Evolutionary conservation across 1,284 basidiomycete species (phyloP).

Genomic region (Sanghuangporus weigelae): DNA sequence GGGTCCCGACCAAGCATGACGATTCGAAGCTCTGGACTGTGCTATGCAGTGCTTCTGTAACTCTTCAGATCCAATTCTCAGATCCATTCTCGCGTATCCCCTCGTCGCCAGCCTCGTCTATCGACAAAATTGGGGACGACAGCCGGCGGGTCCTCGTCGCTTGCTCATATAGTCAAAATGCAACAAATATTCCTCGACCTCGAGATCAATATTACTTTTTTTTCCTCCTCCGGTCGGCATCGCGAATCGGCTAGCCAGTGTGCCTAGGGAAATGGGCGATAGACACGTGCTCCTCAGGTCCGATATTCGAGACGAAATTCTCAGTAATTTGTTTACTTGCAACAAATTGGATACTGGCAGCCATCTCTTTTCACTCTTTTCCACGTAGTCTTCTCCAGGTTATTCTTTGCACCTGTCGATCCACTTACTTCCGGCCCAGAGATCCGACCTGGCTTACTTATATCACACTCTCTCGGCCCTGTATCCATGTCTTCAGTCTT

Average conservation of each 20-base stretch:
- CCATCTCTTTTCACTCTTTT: too few species aligned
- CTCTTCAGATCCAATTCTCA: not conserved
- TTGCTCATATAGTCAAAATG: not conserved
- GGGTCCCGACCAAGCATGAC: not conserved
- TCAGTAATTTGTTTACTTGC: not conserved
- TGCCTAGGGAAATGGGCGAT: not conserved
- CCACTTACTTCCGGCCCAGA: not conserved
- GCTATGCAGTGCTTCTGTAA: not conserved
- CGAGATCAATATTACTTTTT: too few species aligned
- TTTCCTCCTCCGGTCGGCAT: not conserved
- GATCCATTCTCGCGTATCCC: not conserved
- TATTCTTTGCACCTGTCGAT: not conserved
- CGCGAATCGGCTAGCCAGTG: not conserved
- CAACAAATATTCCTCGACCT: not conserved
- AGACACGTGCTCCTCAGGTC: not conserved
- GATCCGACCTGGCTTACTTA: not conserved
- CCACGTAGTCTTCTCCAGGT: too few species aligned
- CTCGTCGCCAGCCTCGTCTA: not conserved
- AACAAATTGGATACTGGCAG: too few species aligned
- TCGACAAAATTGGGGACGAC: not conserved
- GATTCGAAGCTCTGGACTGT: not conserved
- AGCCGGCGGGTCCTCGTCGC: not conserved
- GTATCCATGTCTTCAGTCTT: not conserved
- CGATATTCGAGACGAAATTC: not conserved
- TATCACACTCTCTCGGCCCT: not conserved